These are phyloP conservation scores for Breynia disticha DNA, from an alignment of 441 rosid species.

Conservation along the genomic window DNA sequence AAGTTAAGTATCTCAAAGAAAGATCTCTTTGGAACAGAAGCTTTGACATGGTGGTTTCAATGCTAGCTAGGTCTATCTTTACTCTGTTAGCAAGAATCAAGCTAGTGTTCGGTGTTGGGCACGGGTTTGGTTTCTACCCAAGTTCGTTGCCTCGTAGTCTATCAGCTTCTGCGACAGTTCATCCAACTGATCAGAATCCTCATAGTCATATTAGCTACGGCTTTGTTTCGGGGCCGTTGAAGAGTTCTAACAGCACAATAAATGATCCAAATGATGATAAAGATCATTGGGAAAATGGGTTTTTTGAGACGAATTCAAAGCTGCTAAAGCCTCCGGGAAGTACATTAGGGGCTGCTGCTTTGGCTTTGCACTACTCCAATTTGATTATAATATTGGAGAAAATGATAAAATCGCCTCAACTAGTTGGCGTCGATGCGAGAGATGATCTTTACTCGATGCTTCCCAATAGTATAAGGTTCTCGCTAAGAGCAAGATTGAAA, in stretches of 20 bases:
- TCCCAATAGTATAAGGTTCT: constrained; percentile 56
- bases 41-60: constrained; percentile 49
- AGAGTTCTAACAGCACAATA: constrained; percentile 11
- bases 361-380: constrained; percentile 76
- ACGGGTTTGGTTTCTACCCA: constrained; percentile 32
- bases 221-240: constrained; percentile 35
- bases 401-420: constrained; percentile 84
- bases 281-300: constrained; percentile 15
- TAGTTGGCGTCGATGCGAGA: constrained; percentile 82
- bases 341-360: constrained; percentile 69
- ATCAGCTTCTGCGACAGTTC: constrained; percentile 76
- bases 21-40: constrained; percentile 77
- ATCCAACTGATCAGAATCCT: constrained; percentile 51
- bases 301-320: constrained; percentile 56
- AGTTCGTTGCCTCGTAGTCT: constrained; percentile 50
- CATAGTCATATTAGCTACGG: constrained; percentile 16
- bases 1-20: constrained; percentile 65
- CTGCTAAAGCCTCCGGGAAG: constrained; percentile 58
- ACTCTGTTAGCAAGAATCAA: constrained; percentile 63
- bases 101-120: constrained; percentile 54
- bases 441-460: constrained; percentile 80
- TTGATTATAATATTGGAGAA: constrained; percentile 80
- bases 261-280: constrained; percentile 13
- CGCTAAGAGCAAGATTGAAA: constrained; percentile 52
- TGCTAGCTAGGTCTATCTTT: constrained; percentile 56